Conservation (phyloP, 2,329 filamentous ascomycete genomes). For the Epichloe hybrida region DNA sequence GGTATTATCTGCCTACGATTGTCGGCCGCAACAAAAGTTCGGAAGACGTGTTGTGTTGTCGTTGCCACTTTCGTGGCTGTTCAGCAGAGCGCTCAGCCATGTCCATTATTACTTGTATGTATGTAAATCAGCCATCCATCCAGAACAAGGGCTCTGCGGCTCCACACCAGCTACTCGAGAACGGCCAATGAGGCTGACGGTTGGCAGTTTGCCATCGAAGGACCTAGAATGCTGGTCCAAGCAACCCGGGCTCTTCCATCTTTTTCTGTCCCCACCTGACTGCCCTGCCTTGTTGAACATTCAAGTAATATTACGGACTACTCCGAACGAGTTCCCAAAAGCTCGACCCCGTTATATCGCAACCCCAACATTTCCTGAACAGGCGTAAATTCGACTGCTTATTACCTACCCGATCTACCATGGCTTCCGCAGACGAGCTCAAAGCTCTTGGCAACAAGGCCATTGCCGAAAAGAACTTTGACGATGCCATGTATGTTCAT, state of each 20-base stretch:
- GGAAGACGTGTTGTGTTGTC: too few relatives aligned
- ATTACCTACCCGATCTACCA: conserved; percentile 14
- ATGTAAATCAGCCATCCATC: too few relatives aligned
- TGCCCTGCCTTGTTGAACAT: not conserved
- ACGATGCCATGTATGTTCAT: conserved; percentile 74
- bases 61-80: too few relatives aligned
- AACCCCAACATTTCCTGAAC: not conserved
- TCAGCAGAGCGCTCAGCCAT: too few relatives aligned
- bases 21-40: too few relatives aligned
- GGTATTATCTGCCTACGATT: too few relatives aligned
- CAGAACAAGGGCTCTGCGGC: not conserved
- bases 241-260: conserved; percentile 12
- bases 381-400: not conserved
- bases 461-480: conserved; percentile 93
- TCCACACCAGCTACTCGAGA: conserved; percentile 8
- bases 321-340: not conserved
- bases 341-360: not conserved
- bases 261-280: conserved; percentile 12
- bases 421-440: conserved; percentile 60
- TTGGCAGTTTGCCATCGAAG: conserved; percentile 24
- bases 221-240: conserved; percentile 24
- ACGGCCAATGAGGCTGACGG: conserved; percentile 17
- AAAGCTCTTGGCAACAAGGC: conserved; percentile 98
- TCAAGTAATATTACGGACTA: not conserved
- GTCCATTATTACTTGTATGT: not conserved